Evolutionary conservation across 2,329 filamentous ascomycete species (phyloP).

Genomic region (Colletotrichum lindemuthianum): DNA sequence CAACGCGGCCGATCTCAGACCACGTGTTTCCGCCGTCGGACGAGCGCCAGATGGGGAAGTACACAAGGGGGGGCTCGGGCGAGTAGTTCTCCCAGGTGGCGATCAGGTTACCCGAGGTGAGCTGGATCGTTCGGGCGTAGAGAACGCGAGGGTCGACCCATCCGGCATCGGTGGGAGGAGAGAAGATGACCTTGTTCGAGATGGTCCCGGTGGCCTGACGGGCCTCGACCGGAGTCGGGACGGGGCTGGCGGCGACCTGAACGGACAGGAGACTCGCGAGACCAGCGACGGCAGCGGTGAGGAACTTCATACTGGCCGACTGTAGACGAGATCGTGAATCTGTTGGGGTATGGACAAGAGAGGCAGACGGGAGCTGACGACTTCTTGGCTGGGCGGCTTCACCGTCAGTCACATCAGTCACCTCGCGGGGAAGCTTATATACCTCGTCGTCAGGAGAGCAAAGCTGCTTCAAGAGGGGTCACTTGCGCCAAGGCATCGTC

Average conservation of each 20-base stretch:
- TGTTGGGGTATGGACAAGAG: not conserved
- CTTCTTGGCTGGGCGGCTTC: too few relatives aligned
- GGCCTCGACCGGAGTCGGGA: conserved; percentile 27
- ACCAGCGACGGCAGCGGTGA: conserved; percentile 23
- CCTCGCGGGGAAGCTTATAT: conserved; percentile 20
- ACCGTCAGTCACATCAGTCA: not conserved
- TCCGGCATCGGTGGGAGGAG: conserved; percentile 50
- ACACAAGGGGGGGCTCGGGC: conserved; percentile 63
- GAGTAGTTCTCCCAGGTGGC: conserved; percentile 68
- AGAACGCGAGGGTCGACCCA: conserved; percentile 56
- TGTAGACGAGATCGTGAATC: not conserved
- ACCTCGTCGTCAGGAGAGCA: not conserved
- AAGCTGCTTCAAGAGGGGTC: not conserved
- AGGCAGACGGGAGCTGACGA: not conserved
- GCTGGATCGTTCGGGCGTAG: conserved; percentile 56
- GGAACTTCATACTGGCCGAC: conserved; percentile 21
- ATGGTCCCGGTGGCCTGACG: conserved; percentile 35
- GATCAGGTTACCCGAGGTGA: conserved; percentile 56
- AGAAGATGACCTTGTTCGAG: conserved; percentile 50
- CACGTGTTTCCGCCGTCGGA: conserved; percentile 67
- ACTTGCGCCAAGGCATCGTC: conserved; percentile 15
- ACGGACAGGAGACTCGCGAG: conserved; percentile 22
- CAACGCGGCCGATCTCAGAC: conserved; percentile 69
- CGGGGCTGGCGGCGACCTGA: conserved; percentile 27
- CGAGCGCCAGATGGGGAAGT: conserved; percentile 65